These are phyloP conservation scores for Termitomyces sp. DNA, from an alignment of 768 basidiomycete genomes.

Conservation along the genomic window DNA sequence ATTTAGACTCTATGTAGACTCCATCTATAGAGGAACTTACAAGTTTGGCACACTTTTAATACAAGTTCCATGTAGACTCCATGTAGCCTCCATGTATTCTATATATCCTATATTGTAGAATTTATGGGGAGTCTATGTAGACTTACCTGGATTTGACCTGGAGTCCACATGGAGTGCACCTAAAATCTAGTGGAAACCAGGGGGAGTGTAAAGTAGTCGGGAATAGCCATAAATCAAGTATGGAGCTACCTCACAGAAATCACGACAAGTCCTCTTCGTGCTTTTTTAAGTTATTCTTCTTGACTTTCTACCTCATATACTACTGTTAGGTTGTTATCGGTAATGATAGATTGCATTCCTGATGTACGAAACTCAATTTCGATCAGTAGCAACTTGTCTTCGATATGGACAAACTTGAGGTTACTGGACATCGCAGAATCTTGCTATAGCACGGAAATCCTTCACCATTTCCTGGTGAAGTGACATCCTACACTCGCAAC, in stretches of 20 bases:
- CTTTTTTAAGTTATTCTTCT: neutral
- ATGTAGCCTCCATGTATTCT: neutral
- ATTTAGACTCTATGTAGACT: no score
- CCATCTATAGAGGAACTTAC: no score
- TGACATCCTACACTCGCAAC: no score
- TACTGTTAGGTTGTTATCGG: neutral
- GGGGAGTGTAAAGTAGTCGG: neutral
- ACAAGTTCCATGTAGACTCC: neutral
- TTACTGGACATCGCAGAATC: slow-evolving; percentile 14
- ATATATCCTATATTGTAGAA: neutral
- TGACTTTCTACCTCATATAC: neutral
- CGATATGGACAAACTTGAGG: neutral
- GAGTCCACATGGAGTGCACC: neutral
- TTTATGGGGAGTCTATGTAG: neutral
- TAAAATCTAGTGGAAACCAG: neutral
- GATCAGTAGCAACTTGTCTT: neutral
- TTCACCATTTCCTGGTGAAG: slow-evolving; percentile 15
- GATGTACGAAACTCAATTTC: neutral
- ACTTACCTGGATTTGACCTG: neutral
- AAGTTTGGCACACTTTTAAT: no score
- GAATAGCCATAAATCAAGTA: neutral
- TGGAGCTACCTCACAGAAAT: neutral
- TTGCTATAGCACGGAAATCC: slow-evolving; percentile 8
- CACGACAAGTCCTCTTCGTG: neutral
- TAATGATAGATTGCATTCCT: neutral